Conservation (phyloP, 352 stramenopile species). For the Pythium dissotocum region DNA sequence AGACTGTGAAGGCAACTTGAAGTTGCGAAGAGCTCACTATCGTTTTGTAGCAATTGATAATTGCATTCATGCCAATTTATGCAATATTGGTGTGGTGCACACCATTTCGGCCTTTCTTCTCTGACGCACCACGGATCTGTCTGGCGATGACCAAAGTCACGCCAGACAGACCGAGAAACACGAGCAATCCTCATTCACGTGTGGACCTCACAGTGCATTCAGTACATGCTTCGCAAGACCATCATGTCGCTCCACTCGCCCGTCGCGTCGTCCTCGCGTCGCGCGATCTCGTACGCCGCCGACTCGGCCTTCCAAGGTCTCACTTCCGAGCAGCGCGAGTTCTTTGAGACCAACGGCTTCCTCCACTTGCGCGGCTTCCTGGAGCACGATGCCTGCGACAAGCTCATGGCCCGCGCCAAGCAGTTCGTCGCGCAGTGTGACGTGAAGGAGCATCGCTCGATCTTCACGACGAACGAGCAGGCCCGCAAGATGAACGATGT, state of each 20-base stretch:
- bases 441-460: slow-evolving; percentile 62
- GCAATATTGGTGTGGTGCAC: not conserved
- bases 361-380: slow-evolving; percentile 56
- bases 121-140: not conserved
- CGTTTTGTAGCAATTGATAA: not conserved
- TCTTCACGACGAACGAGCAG: slow-evolving; percentile 86
- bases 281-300: slow-evolving; percentile 13
- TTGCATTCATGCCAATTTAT: slow-evolving; percentile 8
- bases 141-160: not conserved
- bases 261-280: not conserved
- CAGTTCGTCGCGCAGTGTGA: slow-evolving; percentile 67
- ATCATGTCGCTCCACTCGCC: not conserved
- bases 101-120: not conserved
- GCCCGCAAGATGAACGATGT: slow-evolving; percentile 83
- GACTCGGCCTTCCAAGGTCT: slow-evolving; percentile 32
- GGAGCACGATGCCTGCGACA: slow-evolving; percentile 45
- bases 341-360: slow-evolving; percentile 69
- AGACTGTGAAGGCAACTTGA: slow-evolving; percentile 6
- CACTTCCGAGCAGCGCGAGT: slow-evolving; percentile 55
- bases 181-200: too few species aligned
- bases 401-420: slow-evolving; percentile 44
- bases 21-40: not conserved
- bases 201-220: not conserved
- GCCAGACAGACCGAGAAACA: too few species aligned
- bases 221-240: slow-evolving; percentile 6